These are phyloP conservation scores for Alternaria consortialis DNA, from an alignment of 2,329 filamentous ascomycete species.

Conservation along the genomic window DNA sequence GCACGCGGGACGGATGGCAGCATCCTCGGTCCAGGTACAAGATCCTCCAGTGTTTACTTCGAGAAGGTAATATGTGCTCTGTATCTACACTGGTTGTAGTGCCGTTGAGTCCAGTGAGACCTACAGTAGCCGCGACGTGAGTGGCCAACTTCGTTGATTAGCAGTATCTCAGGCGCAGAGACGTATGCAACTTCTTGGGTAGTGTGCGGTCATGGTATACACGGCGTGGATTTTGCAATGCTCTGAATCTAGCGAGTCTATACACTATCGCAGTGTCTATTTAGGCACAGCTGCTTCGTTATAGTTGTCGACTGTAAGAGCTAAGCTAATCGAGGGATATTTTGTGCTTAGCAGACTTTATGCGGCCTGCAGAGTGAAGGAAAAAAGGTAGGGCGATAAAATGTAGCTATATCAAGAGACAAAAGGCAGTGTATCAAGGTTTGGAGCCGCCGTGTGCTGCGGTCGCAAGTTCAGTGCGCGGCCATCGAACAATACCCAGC, in stretches of 20 bases:
- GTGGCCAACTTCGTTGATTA: conserved; percentile 2
- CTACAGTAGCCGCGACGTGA: conserved; percentile 1
- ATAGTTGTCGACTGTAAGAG: neutral
- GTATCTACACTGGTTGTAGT: neutral
- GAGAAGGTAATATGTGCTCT: neutral
- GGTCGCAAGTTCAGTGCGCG: conserved; percentile 6
- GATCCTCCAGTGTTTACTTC: neutral
- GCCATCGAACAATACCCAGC: neutral
- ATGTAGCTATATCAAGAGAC: conserved; percentile 2
- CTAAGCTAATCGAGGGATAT: conserved; percentile 5
- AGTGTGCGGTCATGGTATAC: neutral
- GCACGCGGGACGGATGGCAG: conserved; percentile 8
- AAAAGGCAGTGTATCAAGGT: conserved; percentile 8
- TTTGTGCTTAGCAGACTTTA: neutral
- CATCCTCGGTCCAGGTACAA: neutral
- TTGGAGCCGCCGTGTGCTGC: conserved; percentile 5
- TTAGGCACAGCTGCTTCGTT: neutral
- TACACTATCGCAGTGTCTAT: neutral
- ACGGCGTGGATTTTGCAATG: neutral
- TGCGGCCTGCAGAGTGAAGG: neutral
- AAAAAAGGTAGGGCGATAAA: neutral
- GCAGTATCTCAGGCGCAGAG: neutral
- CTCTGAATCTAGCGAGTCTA: neutral
- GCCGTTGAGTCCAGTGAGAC: neutral
- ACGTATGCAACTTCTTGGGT: neutral